Percentiles rank a stretch among this genome's conserved stretches.
Conservation (phyloP, 495 filamentous ascomycete genomes). For the Neurospora sp. region DNA sequence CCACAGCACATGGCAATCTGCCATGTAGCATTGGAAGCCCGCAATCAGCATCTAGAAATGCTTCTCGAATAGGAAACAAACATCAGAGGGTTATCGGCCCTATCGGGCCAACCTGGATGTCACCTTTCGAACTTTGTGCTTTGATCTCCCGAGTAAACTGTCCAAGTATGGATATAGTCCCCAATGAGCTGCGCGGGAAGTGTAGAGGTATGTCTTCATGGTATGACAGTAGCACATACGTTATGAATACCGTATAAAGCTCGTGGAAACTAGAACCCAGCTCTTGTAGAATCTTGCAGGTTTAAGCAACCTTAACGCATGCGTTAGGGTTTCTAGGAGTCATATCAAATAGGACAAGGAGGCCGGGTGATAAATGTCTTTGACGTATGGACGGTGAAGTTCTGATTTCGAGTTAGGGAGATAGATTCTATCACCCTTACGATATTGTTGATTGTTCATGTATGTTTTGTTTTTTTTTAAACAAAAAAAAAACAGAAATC, state of each 20-base stretch:
- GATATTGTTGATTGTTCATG: not conserved
- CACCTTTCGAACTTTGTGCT: not conserved
- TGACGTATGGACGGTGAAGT: not conserved
- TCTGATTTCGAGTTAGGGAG: not conserved
- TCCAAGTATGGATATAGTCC: not conserved
- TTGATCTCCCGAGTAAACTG: not conserved
- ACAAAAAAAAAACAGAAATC: not conserved
- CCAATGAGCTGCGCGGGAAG: not conserved
- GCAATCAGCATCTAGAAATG: not conserved
- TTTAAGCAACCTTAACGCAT: not conserved
- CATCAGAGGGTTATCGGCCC: not conserved
- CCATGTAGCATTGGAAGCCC: not conserved
- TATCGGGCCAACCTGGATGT: not conserved
- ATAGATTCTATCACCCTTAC: not conserved
- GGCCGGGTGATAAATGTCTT: not conserved
- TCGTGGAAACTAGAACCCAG: not conserved
- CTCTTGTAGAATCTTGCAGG: not conserved
- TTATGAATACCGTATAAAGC: not conserved
- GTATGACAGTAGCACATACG: too few species aligned
- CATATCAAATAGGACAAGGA: not conserved
- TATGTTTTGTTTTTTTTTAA: not conserved
- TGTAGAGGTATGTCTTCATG: too few species aligned
- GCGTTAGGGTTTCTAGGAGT: not conserved
- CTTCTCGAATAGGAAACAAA: not conserved
- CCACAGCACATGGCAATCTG: not conserved